Percentiles rank a stretch among this genome's conserved stretches.
phyloP scores from a whole-genome alignment of 1,139 yeast species.

The Pichia sp. region DNA sequence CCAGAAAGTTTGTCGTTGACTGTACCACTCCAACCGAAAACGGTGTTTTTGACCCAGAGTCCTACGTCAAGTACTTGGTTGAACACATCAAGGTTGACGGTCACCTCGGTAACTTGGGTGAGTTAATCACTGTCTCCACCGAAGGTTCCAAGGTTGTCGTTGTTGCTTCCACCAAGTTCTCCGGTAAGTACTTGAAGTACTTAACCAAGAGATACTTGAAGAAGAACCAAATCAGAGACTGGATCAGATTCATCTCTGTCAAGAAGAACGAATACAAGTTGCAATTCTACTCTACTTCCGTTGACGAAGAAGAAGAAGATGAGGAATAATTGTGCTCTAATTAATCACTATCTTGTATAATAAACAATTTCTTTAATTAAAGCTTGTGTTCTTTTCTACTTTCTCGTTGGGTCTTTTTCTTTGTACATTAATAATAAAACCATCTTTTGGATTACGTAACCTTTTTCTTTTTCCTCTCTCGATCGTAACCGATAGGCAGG shows the following conservation, averaged over 20 bases:
- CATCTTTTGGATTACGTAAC: conserved; percentile 1
- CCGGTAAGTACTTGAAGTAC: conserved; percentile 99
- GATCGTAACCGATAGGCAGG: not conserved
- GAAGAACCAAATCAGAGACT: conserved; percentile 99
- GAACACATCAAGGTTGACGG: conserved; percentile 99
- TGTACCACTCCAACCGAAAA: conserved; percentile 96
- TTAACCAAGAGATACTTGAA: conserved; percentile 98
- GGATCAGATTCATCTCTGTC: conserved; percentile 98
- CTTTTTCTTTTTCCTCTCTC: not conserved
- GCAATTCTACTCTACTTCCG: conserved; percentile 98
- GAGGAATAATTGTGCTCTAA: conserved; percentile 44
- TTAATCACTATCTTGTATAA: conserved; percentile 5
- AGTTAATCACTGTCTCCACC: conserved; percentile 80
- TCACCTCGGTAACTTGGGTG: conserved; percentile 95
- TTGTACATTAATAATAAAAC: not conserved
- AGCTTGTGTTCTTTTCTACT: conserved; percentile 12
- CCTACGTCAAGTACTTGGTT: conserved; percentile 95
- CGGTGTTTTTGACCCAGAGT: conserved; percentile 96
- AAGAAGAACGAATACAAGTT: conserved; percentile 96
- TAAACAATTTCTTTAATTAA: conserved; percentile 2
- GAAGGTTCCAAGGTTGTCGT: conserved; percentile 83
- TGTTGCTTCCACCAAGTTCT: conserved; percentile 91
- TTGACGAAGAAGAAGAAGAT: conserved; percentile 88
- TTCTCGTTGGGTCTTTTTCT: not conserved
- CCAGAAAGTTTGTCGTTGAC: conserved; percentile 94